These are phyloP conservation scores for Quillaja saponaria DNA, from an alignment of 306 rosid species.

Conservation along the genomic window DNA sequence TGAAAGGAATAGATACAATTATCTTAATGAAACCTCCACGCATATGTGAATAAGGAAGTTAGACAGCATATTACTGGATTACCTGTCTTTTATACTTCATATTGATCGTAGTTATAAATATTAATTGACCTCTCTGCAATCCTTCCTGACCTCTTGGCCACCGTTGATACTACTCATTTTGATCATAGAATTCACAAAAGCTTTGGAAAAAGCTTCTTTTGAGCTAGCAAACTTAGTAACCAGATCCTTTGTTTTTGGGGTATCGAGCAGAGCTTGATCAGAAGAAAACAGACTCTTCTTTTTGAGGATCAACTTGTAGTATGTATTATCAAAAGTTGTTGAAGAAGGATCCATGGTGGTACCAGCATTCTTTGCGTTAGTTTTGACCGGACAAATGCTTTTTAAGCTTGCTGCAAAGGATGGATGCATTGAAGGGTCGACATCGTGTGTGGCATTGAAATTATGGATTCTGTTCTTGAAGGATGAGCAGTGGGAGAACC, in stretches of 20 bases:
- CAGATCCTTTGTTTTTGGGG: constrained; percentile 45
- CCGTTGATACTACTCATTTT: constrained; percentile 63
- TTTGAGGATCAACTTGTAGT: constrained; percentile 59
- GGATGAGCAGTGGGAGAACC: constrained; percentile 78
- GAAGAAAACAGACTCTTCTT: constrained; percentile 63
- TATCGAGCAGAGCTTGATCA: constrained; percentile 66
- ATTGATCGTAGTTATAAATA: too few species aligned
- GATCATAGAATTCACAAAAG: constrained; percentile 72
- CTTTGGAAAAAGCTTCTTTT: constrained; percentile 47
- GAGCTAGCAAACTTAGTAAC: constrained; percentile 56
- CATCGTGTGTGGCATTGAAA: constrained; percentile 50
- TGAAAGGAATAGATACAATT: too few species aligned
- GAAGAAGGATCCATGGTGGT: constrained; percentile 54
- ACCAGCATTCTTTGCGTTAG: constrained; percentile 58
- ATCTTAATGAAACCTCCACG: too few species aligned
- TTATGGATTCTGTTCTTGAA: constrained; percentile 73
- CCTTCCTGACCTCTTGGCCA: constrained; percentile 53
- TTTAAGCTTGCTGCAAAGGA: constrained; percentile 50
- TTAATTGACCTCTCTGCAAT: too few species aligned
- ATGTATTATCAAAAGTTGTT: constrained; percentile 59
- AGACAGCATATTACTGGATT: too few species aligned
- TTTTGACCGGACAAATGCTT: constrained; percentile 52
- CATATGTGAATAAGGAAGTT: too few species aligned
- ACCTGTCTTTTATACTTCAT: too few species aligned
- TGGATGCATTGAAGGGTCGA: constrained; percentile 57